These are phyloP conservation scores for Cyclotella sp. DNA, from an alignment of 108 stramenopile genomes.

Conservation along the genomic window DNA sequence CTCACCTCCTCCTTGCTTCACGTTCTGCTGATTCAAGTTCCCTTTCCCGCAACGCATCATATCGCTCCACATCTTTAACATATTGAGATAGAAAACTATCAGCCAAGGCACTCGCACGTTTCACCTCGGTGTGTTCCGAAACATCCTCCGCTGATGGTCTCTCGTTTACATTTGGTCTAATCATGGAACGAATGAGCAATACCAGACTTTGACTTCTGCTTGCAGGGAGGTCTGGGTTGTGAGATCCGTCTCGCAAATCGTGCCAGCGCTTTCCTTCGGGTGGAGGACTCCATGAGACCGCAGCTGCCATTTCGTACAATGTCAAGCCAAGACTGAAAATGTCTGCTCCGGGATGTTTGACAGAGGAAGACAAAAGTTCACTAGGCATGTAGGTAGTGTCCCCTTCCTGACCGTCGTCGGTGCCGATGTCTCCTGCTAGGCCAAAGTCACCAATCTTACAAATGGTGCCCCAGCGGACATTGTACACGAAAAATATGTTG, in stretches of 20 bases:
- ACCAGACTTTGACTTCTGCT: conserved; percentile 55
- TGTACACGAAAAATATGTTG: conserved; percentile 76
- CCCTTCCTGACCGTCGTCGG: conserved; percentile 88
- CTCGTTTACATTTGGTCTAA: conserved; percentile 43
- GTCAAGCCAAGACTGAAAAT: conserved; percentile 87
- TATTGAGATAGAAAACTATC: conserved; percentile 76
- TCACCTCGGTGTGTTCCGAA: conserved; percentile 38
- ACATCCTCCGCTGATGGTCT: conserved; percentile 76
- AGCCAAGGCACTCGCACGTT: conserved; percentile 50
- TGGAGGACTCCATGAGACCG: conserved; percentile 58
- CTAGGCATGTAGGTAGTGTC: conserved; percentile 81
- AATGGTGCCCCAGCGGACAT: conserved; percentile 71
- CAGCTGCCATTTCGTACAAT: conserved; percentile 74
- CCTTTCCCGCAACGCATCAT: conserved; percentile 56
- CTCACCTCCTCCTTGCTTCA: conserved; percentile 48
- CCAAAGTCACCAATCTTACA: conserved; percentile 92
- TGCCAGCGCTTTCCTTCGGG: conserved; percentile 80
- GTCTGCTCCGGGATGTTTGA: conserved; percentile 73
- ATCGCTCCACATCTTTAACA: conserved; percentile 70
- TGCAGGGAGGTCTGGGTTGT: conserved; percentile 59
- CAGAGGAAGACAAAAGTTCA: conserved; percentile 59
- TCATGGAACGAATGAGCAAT: conserved; percentile 63
- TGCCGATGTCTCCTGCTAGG: conserved; percentile 75
- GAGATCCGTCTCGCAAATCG: conserved; percentile 59
- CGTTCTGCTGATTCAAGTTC: conserved; percentile 50